Base-by-base conservation (phyloP, 2,329 filamentous ascomycete genomes). In the Cordyceps farinosa region DNA sequence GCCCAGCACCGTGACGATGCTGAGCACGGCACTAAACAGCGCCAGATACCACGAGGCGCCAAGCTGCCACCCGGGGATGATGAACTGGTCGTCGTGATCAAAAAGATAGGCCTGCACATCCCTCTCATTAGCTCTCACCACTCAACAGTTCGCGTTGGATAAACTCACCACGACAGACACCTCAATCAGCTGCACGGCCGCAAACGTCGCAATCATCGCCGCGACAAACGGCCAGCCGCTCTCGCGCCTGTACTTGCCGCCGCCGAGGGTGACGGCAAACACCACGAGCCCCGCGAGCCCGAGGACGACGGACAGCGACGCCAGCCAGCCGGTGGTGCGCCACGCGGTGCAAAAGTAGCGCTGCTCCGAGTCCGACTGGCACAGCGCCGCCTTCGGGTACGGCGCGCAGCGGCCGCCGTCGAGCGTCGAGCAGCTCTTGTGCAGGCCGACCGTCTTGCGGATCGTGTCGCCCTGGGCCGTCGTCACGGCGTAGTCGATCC, bases 331-430 rank as follows among this genome's bases (percentile, higher is more conserved):
- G 42, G 92, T 87, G 32, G 87, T 91, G 64, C 90, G 85, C 94
- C 94, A 99, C 83, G 96, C 90, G 70, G 87, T 90, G 80, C 95
- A 98, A 78, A 98, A 97, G 71, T 87, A 86, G 58, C 86, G 83
- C 69, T 88, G 84, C 32, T 70, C 74, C 42, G 70, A 69, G 32
- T 70, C 74, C 42, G 70, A 69, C 30, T 72, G 69, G 64, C 77
- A 79, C 30, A 77, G 64, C 38, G 74, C 70, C 27, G 69, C 68
- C 27, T 69, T 68, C 17, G 75, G 76, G 55, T 75, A 77, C 15
- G 68, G 66, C 61, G 80, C 80, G 75, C 90, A 93, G 53, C 78
- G 75, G n/a, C 79, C 77, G 56, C 85, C 81, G 51, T 84, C 84
- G 64, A 90, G 79, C 64, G 85, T 89, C 61, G 88, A 90, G 78